phyloP scores from a whole-genome alignment of 1,284 basidiomycete species.

The Moniliella sp. region DNA sequence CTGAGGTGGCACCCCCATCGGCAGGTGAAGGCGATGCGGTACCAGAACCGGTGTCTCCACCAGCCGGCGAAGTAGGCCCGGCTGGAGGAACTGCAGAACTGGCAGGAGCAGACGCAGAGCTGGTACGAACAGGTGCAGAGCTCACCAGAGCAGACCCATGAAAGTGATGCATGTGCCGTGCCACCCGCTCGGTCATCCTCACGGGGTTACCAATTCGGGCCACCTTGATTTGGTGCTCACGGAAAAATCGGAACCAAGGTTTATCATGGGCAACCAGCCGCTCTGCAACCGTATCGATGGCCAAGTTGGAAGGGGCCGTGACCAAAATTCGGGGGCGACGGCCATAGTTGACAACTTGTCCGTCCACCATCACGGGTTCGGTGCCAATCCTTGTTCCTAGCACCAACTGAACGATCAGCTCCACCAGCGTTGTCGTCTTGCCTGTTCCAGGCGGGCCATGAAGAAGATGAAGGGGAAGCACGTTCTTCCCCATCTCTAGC shows the following conservation, averaged over 20 bases:
- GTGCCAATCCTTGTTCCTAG: too few relatives aligned
- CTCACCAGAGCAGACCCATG: slow-evolving; percentile 51
- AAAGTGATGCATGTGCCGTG: slow-evolving; percentile 71
- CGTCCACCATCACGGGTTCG: too few relatives aligned
- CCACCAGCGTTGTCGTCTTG: slow-evolving; percentile 37
- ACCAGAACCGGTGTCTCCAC: background rate
- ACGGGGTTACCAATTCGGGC: slow-evolving; percentile 47
- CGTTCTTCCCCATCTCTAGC: too few relatives aligned
- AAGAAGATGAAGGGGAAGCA: slow-evolving; percentile 73
- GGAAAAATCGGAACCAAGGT: background rate
- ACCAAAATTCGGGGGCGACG: slow-evolving; percentile 46
- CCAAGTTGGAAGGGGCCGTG: slow-evolving; percentile 72
- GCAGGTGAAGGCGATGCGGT: background rate
- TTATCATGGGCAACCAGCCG: slow-evolving; percentile 7
- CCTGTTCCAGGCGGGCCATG: slow-evolving; percentile 65
- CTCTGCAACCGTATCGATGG: slow-evolving; percentile 42
- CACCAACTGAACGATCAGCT: slow-evolving; percentile 27
- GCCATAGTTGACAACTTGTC: too few relatives aligned
- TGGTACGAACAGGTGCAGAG: background rate
- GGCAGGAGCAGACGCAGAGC: background rate
- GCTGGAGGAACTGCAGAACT: background rate
- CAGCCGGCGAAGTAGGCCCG: background rate
- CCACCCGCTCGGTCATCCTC: slow-evolving; percentile 56
- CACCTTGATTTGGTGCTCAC: slow-evolving; percentile 6
- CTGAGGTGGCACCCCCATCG: slow-evolving; percentile 52